These are phyloP conservation scores for Cytospora schulzeri DNA, from an alignment of 2,329 filamentous ascomycete species.

Conservation along the genomic window DNA sequence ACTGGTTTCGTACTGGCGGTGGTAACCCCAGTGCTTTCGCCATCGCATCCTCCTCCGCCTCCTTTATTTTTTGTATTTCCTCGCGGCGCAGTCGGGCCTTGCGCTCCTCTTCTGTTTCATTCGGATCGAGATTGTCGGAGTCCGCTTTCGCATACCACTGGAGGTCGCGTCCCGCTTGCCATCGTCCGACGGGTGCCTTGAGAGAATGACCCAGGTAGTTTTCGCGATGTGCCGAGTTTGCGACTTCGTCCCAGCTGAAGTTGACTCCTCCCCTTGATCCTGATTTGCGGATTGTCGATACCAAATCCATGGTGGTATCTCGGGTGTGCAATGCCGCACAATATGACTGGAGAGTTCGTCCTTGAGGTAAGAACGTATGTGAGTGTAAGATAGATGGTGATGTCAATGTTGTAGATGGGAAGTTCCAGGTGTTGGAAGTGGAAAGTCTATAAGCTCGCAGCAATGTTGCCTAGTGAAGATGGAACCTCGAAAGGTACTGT, in stretches of 20 bases:
- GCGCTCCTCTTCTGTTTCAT: conserved; percentile 61
- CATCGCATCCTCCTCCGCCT: conserved; percentile 91
- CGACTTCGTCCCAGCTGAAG: conserved; percentile 96
- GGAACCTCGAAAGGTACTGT: no score
- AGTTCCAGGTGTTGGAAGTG: not conserved
- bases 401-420: not conserved
- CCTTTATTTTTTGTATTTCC: conserved; percentile 81
- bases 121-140: conserved; percentile 47
- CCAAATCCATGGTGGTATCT: conserved; percentile 73
- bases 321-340: not conserved
- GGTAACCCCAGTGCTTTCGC: conserved; percentile 80
- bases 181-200: conserved; percentile 89
- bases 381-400: not conserved
- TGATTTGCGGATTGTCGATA: conserved; percentile 85
- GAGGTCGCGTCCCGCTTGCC: conserved; percentile 76
- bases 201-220: conserved; percentile 87
- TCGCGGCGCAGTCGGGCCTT: conserved; percentile 66
- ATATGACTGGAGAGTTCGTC: not conserved
- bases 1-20: conserved; percentile 60
- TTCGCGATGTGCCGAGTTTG: conserved; percentile 83
- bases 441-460: not conserved
- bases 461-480: no score
- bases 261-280: conserved; percentile 92
- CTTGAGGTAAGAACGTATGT: no score
- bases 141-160: conserved; percentile 66